phyloP scores from a whole-genome alignment of 2,329 filamentous ascomycete genomes.

The Trichoderma pleuroti region DNA sequence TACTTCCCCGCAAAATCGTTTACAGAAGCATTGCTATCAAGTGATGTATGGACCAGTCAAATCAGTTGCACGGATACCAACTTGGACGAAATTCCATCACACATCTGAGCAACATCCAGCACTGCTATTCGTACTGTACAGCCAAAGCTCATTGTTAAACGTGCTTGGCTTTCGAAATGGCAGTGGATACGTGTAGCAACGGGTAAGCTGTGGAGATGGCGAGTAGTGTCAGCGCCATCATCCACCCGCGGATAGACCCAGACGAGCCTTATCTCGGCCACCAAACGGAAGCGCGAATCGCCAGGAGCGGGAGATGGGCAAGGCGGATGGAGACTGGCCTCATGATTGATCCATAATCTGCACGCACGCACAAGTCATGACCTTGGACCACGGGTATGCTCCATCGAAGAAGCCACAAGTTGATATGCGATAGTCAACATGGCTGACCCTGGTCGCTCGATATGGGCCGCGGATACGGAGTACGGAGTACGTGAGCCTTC shows the following conservation, averaged over 20 bases:
- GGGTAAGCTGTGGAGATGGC: background rate
- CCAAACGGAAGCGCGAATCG: background rate
- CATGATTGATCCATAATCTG: background rate
- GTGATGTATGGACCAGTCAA: no score
- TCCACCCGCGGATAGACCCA: slow-evolving; percentile 7
- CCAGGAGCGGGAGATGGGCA: background rate
- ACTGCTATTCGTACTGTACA: background rate
- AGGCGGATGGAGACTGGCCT: background rate
- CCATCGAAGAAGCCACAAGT: background rate
- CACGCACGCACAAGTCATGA: background rate
- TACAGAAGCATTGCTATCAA: background rate
- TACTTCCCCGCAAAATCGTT: background rate
- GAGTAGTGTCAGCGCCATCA: background rate
- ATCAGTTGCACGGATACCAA: background rate
- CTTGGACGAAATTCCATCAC: background rate
- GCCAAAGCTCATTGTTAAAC: background rate
- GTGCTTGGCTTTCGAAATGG: background rate
- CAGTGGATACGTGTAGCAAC: background rate
- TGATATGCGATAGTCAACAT: background rate
- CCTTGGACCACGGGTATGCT: background rate
- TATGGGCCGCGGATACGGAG: background rate
- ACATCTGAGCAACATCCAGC: background rate
- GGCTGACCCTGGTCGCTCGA: background rate
- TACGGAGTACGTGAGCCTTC: background rate
- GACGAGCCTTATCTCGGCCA: background rate